Conservation (phyloP, 495 filamentous ascomycete genomes). For the Amorphotheca resinae region DNA sequence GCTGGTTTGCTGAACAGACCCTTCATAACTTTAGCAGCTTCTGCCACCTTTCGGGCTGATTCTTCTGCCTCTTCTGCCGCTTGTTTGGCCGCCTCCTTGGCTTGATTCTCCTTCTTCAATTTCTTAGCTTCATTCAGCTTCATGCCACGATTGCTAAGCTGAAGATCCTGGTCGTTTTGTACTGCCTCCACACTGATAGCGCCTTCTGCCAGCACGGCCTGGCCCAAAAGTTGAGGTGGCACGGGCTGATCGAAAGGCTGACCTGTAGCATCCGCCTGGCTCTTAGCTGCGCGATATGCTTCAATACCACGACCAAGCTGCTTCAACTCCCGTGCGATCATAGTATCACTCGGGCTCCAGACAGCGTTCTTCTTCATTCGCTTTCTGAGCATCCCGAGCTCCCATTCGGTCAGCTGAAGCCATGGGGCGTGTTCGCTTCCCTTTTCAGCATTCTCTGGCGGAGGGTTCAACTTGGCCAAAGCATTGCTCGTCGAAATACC, state of each 20-base stretch:
- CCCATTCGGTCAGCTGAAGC: slow-evolving; percentile 80
- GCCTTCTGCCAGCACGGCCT: slow-evolving; percentile 30
- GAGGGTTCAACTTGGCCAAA: slow-evolving; percentile 61
- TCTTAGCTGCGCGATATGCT: slow-evolving; percentile 56
- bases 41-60: slow-evolving; percentile 44
- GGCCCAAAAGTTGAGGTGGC: slow-evolving; percentile 18
- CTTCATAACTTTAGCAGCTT: slow-evolving; percentile 39
- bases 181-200: slow-evolving; percentile 37
- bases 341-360: slow-evolving; percentile 90
- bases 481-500: slow-evolving; percentile 73
- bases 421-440: slow-evolving; percentile 77
- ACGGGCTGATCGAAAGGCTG: slow-evolving; percentile 39
- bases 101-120: slow-evolving; percentile 62
- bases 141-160: slow-evolving; percentile 75
- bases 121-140: slow-evolving; percentile 89
- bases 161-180: slow-evolving; percentile 34
- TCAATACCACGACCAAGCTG: slow-evolving; percentile 64
- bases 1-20: slow-evolving; percentile 26
- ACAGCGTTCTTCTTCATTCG: slow-evolving; percentile 98
- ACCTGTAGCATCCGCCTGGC: slow-evolving; percentile 53
- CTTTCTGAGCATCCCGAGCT: slow-evolving; percentile 84
- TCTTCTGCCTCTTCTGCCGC: slow-evolving; percentile 47
- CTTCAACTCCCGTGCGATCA: slow-evolving; percentile 83
- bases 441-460: slow-evolving; percentile 58
- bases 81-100: slow-evolving; percentile 37